Base-by-base conservation (phyloP, 345 rosid genomes). In the Rhodamnia rubescens region DNA sequence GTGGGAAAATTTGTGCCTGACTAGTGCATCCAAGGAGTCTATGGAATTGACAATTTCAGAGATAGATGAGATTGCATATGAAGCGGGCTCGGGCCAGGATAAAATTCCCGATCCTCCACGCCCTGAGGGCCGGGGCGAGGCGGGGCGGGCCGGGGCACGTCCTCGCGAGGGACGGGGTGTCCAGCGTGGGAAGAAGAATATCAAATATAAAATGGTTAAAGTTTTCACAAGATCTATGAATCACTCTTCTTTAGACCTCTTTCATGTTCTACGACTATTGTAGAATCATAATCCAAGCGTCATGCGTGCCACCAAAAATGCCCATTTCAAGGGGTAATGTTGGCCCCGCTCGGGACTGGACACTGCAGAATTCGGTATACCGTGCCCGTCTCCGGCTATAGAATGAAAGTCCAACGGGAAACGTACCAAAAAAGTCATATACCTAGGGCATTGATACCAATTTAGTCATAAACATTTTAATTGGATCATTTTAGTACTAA, bases 381-480 rank as follows among this genome's bases (percentile, higher is more conserved):
- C 78, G 3, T 32, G 7, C 44, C 47, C 40, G 5, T 32, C 24
- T 18, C 78, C 44, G 5, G 24, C 24, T 3, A 32, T 7, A 0
- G 14, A 18, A 36, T 1, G 12, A 9, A 15, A 61, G 42, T 61
- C 2, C 12, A 49, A 54, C 7, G 11, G 0, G 61, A 26, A 57
- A 57, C 9, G 27, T 24, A n/a, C 9, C 59, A 24, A 56, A 22
- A 56, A 56, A 24, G 13, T 56, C 13, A 0, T 4, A 11, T 22
- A 56, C 27, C 0, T 56, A 24, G 22, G 2, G 1, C 0, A 56
- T 56, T 11, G 1, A 11, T 56, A 56, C 0, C 0, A 26, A 26
- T 57, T 57, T 1, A 26, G 1, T 57, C 6, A 0, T 57, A 57
- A 57, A 11, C 4, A 0, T 22, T 22, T 55, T 0, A 55, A 55